A percentile compares a stretch with the other conserved stretches of the same genome.
Conservation (phyloP, 2,329 filamentous ascomycete genomes). For the Laburnicola sp. region DNA sequence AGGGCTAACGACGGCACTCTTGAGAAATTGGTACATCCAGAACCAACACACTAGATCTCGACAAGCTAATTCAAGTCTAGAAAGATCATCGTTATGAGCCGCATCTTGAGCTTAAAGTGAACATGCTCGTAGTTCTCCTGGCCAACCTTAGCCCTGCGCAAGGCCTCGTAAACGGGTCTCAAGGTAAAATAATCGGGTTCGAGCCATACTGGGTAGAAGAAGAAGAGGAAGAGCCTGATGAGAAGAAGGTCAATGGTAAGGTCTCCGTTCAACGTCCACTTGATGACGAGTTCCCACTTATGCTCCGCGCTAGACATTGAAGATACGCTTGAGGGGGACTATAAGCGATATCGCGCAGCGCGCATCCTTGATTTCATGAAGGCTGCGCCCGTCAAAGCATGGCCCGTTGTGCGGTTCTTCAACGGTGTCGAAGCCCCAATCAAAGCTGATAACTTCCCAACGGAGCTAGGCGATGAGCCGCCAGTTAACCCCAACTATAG, state of each 20-base stretch:
- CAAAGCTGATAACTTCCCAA: slow-evolving; percentile 55
- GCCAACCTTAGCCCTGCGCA: slow-evolving; percentile 50
- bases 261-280: not conserved
- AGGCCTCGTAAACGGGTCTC: slow-evolving; percentile 42
- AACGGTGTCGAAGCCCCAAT: slow-evolving; percentile 54
- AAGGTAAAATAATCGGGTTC: slow-evolving; percentile 42
- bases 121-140: slow-evolving; percentile 58
- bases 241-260: not conserved
- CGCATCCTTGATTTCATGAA: slow-evolving; percentile 1
- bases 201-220: slow-evolving; percentile 25
- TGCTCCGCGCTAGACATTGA: slow-evolving; percentile 2
- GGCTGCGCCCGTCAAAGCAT: not conserved
- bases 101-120: slow-evolving; percentile 52
- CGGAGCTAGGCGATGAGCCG: slow-evolving; percentile 49
- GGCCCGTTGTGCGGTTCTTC: slow-evolving; percentile 46
- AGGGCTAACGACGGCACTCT: slow-evolving; percentile 25
- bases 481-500: slow-evolving; percentile 48
- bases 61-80: not conserved
- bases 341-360: not conserved
- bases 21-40: slow-evolving; percentile 16
- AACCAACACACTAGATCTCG: too few species aligned
- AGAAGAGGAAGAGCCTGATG: not conserved
- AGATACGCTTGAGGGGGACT: not conserved
- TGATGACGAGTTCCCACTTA: not conserved
- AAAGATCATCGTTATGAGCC: slow-evolving; percentile 54